Percentiles rank a stretch among this genome's conserved stretches.
Conservation (phyloP, 1,284 basidiomycete genomes). For the Boletus smithii region DNA sequence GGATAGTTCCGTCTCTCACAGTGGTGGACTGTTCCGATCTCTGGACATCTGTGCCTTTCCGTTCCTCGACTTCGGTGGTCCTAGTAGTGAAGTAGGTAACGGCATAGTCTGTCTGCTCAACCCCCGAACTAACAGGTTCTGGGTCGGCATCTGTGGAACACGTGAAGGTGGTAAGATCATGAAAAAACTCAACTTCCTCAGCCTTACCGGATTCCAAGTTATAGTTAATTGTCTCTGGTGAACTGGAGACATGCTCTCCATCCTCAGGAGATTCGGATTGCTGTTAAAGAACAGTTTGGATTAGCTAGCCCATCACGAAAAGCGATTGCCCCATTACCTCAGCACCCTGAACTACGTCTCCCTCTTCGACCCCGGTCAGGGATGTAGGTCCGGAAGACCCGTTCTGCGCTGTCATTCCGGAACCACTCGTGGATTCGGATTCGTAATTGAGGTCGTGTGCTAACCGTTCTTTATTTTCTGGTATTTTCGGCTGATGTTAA, state of each 20-base stretch:
- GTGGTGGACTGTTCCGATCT: not conserved
- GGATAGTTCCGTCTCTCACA: not conserved
- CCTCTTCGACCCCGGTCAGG: not conserved
- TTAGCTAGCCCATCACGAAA: not conserved
- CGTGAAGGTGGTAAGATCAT: not conserved
- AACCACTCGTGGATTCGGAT: not conserved
- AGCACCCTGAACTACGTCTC: not conserved
- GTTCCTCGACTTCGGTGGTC: not conserved
- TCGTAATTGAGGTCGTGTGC: not conserved
- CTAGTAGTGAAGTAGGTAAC: not conserved
- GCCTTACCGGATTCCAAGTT: conserved; percentile 1
- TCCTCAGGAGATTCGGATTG: not conserved
- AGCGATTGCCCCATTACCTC: not conserved
- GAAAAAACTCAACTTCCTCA: not conserved
- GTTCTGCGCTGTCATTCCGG: not conserved
- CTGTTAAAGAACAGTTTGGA: not conserved
- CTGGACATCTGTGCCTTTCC: not conserved
- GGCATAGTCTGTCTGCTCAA: not conserved
- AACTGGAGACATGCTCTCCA: not conserved
- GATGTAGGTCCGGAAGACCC: not conserved
- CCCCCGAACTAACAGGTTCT: not conserved
- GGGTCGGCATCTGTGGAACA: not conserved
- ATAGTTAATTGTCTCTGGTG: not conserved
- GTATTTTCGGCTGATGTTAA: not conserved
- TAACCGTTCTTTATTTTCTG: not conserved